A percentile compares a stretch with the other conserved stretches of the same genome.
Evolutionary conservation across 2,329 filamentous ascomycete species (phyloP).

Genomic region (Phialocephala subalpina): DNA sequence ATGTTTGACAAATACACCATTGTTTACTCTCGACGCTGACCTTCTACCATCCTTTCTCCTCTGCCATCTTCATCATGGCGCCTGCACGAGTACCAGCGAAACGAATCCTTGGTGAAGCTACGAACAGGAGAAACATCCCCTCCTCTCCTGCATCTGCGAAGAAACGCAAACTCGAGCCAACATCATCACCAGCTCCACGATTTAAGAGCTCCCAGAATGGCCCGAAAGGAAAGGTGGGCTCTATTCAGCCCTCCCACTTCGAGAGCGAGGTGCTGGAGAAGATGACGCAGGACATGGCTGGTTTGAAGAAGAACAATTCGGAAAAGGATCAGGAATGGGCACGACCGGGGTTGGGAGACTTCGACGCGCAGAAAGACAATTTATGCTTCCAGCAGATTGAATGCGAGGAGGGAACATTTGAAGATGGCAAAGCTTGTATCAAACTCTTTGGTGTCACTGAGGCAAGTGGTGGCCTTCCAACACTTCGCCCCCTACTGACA

Average conservation of each 20-base stretch:
- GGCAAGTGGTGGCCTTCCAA: conserved; percentile 49
- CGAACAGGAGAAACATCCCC: conserved; percentile 68
- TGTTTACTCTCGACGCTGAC: conserved; percentile 10
- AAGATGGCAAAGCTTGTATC: conserved; percentile 76
- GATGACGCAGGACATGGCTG: conserved; percentile 90
- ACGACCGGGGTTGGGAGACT: conserved; percentile 66
- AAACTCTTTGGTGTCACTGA: conserved; percentile 95
- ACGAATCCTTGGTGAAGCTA: conserved; percentile 74
- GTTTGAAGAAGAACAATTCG: conserved; percentile 83
- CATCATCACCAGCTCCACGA: conserved; percentile 61
- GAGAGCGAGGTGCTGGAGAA: conserved; percentile 95
- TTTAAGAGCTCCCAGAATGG: conserved; percentile 70
- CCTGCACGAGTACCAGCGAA: conserved; percentile 68
- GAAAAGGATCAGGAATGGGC: conserved; percentile 97
- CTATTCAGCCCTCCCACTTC: conserved; percentile 85
- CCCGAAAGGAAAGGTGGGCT: conserved; percentile 69
- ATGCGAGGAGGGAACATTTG: conserved; percentile 84
- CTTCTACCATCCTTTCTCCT: conserved; percentile 1
- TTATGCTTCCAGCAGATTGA: conserved; percentile 97
- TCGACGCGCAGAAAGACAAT: conserved; percentile 69
- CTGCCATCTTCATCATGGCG: conserved; percentile 38
- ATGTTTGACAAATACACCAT: not conserved
- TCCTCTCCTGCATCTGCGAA: conserved; percentile 65
- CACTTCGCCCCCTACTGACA: conserved; percentile 27
- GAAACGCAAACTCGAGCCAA: conserved; percentile 82